phyloP scores from a whole-genome alignment of 2,329 filamentous ascomycete genomes.

The Hypoxylon sp. region DNA sequence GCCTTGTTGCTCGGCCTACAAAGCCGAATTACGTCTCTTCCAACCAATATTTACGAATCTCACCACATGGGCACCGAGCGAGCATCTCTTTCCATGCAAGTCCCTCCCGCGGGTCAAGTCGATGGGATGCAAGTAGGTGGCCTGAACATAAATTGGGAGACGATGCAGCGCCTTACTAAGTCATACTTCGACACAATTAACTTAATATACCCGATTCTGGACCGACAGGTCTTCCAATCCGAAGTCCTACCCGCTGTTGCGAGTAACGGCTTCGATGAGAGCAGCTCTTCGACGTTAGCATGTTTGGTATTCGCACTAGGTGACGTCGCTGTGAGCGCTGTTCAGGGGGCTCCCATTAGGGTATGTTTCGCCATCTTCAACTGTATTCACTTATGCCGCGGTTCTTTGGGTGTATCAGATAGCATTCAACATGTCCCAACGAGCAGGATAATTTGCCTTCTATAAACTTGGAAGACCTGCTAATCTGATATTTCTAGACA shows the following conservation, averaged over 20 bases:
- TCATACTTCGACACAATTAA: slow-evolving; percentile 74
- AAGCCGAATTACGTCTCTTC: slow-evolving; percentile 35
- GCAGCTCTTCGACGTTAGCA: slow-evolving; percentile 65
- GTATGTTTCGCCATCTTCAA: slow-evolving; percentile 30
- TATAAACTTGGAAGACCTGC: neutral
- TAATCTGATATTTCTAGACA: slow-evolving; percentile 37
- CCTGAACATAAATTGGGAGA: slow-evolving; percentile 61
- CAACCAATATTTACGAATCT: slow-evolving; percentile 42
- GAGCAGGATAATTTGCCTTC: neutral
- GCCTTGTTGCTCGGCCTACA: slow-evolving; percentile 54
- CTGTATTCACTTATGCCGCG: slow-evolving; percentile 11
- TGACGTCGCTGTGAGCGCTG: slow-evolving; percentile 68
- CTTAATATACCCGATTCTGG: slow-evolving; percentile 70
- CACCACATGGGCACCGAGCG: slow-evolving; percentile 31
- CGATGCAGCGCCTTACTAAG: slow-evolving; percentile 65
- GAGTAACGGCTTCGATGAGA: slow-evolving; percentile 65
- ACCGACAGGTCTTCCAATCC: slow-evolving; percentile 67
- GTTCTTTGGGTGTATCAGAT: slow-evolving; percentile 4
- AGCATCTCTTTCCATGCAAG: slow-evolving; percentile 34
- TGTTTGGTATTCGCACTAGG: slow-evolving; percentile 72
- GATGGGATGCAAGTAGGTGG: slow-evolving; percentile 40
- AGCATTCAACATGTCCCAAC: neutral
- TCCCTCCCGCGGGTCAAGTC: slow-evolving; percentile 33
- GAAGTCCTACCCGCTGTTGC: slow-evolving; percentile 63
- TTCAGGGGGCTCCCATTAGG: slow-evolving; percentile 62